Evolutionary conservation across 768 basidiomycete species (phyloP).

Genomic region (Goffeauzyma gilvescens): DNA sequence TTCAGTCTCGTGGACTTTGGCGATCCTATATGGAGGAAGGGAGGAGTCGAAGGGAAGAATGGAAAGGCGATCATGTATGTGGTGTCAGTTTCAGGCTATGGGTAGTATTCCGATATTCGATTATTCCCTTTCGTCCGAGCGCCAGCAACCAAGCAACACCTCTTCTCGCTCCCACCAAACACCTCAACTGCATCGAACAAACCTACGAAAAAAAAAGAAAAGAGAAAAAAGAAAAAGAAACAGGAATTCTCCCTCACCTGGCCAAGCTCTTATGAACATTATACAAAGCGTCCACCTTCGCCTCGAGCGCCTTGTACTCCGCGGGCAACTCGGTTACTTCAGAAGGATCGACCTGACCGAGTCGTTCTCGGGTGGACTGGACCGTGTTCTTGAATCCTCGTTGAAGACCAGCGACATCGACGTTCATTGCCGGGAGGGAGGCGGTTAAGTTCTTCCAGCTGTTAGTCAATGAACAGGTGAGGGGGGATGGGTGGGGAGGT

Average conservation of each 20-base stretch:
- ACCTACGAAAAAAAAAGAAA: not conserved
- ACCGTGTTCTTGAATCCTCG: slow-evolving; percentile 29
- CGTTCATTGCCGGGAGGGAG: slow-evolving; percentile 14
- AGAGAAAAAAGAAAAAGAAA: not conserved
- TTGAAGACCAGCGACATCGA: slow-evolving; percentile 24
- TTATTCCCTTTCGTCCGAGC: not conserved
- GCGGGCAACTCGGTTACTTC: slow-evolving; percentile 67
- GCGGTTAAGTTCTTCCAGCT: slow-evolving; percentile 2
- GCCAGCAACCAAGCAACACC: not conserved
- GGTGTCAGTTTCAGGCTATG: too few species aligned
- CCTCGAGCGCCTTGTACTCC: slow-evolving; percentile 95
- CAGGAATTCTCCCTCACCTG: slow-evolving; percentile 46
- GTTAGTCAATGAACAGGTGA: not conserved
- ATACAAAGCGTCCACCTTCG: slow-evolving; percentile 78
- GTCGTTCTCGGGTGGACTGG: slow-evolving; percentile 42
- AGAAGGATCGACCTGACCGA: slow-evolving; percentile 72
- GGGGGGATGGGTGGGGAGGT: too few species aligned
- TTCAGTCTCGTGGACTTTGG: slow-evolving; percentile 73
- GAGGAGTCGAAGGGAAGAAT: not conserved
- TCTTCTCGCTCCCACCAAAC: not conserved
- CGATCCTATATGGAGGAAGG: slow-evolving; percentile 44
- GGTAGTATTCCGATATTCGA: not conserved
- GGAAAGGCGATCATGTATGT: not conserved
- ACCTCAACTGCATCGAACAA: too few species aligned
- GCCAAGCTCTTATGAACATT: slow-evolving; percentile 55